Percentiles rank a stretch among this genome's conserved stretches.
These are phyloP conservation scores for Phytopythium ostracodes DNA, from an alignment of 352 stramenopile genomes.

Conservation along the genomic window DNA sequence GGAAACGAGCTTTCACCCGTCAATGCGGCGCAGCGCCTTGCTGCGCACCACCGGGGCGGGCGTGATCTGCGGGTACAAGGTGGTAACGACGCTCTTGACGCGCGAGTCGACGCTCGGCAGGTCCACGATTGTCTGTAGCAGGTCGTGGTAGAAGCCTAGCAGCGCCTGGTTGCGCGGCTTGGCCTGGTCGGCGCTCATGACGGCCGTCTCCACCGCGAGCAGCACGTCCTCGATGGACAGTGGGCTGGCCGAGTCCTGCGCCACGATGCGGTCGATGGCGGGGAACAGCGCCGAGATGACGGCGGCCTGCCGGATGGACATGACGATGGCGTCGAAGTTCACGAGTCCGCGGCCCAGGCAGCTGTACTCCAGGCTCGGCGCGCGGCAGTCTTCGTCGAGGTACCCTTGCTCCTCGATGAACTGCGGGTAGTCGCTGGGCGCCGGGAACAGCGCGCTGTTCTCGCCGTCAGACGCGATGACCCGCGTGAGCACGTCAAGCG, in stretches of 20 bases:
- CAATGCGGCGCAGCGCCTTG: constrained; percentile 1
- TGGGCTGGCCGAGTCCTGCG: constrained; percentile 46
- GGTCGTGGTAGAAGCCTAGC: constrained; percentile 24
- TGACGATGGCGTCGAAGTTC: constrained; percentile 39
- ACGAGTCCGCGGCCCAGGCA: constrained; percentile 52
- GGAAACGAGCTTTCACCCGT: neutral
- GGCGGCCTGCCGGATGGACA: constrained; percentile 31
- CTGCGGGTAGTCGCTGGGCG: constrained; percentile 37
- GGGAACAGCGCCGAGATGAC: constrained; percentile 41
- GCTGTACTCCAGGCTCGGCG: constrained; percentile 41
- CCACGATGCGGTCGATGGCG: constrained; percentile 42
- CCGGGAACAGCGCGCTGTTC: constrained; percentile 40
- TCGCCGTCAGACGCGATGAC: constrained; percentile 36
- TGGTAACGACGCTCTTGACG: constrained; percentile 25
- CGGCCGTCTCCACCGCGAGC: constrained; percentile 19
- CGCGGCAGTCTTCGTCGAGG: constrained; percentile 38
- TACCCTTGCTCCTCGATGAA: constrained; percentile 42
- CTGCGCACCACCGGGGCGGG: constrained; percentile 11
- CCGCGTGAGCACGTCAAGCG: constrained; percentile 33
- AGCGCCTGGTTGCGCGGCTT: constrained; percentile 29
- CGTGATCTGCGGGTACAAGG: constrained; percentile 26
- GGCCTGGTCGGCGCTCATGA: constrained; percentile 11
- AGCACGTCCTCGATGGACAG: constrained; percentile 39
- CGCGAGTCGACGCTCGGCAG: constrained; percentile 28
- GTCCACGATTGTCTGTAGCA: constrained; percentile 27